Evolutionary conservation across 768 basidiomycete species (phyloP).

Genomic region (Boletus fagicola): DNA sequence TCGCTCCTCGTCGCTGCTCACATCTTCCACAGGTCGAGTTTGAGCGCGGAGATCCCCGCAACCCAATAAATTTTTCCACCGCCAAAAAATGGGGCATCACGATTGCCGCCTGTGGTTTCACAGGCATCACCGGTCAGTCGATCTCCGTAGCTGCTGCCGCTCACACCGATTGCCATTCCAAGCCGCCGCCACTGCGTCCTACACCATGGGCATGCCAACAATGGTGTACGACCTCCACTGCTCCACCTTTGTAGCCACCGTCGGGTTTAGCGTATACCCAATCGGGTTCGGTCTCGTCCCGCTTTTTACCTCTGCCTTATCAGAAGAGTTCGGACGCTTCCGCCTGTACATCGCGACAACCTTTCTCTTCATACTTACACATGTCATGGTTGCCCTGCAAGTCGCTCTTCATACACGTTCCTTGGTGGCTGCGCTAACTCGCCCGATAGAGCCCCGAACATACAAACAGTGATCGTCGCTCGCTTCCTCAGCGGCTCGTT

Average conservation of each 20-base stretch:
- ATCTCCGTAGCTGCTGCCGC: background rate
- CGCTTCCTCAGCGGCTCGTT: conserved; percentile 67
- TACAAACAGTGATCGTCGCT: conserved; percentile 63
- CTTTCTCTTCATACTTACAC: conserved; percentile 50
- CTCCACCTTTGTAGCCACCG: conserved; percentile 43
- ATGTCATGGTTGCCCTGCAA: conserved; percentile 38
- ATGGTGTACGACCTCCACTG: conserved; percentile 52
- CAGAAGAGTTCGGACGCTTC: conserved; percentile 69
- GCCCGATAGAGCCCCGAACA: conserved; percentile 37
- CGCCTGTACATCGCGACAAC: conserved; percentile 55
- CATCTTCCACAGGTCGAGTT: conserved; percentile 38
- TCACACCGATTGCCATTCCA: background rate
- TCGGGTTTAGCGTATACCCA: conserved; percentile 52
- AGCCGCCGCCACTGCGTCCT: conserved; percentile 54
- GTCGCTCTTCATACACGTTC: conserved; percentile 1
- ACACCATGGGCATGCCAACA: conserved; percentile 52
- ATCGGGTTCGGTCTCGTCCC: conserved; percentile 64
- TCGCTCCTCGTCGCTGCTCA: conserved; percentile 1
- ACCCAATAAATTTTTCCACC: conserved; percentile 40
- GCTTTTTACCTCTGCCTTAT: conserved; percentile 64
- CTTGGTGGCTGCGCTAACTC: conserved; percentile 4
- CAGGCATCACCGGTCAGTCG: conserved; percentile 31
- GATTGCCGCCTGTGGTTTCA: conserved; percentile 34
- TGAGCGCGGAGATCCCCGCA: conserved; percentile 35
- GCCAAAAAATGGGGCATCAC: conserved; percentile 44